A percentile compares a stretch with the other conserved stretches of the same genome.
These are phyloP conservation scores for Gastroboletus turbinatus DNA, from an alignment of 1,284 basidiomycete genomes.

Conservation along the genomic window DNA sequence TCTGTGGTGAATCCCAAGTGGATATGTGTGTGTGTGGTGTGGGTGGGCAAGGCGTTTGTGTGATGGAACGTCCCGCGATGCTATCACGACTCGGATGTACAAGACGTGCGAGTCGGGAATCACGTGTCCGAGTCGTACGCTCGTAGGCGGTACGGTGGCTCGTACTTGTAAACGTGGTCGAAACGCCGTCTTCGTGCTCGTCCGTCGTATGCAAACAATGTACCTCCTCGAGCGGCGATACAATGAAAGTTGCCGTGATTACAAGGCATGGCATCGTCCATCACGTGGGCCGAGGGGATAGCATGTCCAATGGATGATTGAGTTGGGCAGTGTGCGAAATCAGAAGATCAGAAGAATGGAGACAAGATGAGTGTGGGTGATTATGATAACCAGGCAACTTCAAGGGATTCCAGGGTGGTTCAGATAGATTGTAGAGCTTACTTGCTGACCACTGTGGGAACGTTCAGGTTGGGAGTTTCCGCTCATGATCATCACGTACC, in stretches of 20 bases:
- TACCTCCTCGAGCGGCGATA: constrained; percentile 2
- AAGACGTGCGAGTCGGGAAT: background rate
- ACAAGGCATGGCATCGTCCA: background rate
- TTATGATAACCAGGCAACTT: background rate
- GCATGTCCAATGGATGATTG: background rate
- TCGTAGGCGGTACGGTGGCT: background rate
- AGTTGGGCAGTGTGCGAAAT: constrained; percentile 1
- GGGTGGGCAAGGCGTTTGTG: background rate
- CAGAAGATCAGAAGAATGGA: background rate
- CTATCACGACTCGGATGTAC: background rate
- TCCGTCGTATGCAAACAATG: background rate
- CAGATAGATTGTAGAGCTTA: background rate
- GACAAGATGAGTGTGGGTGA: constrained; percentile 4
- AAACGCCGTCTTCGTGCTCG: background rate
- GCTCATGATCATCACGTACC: background rate
- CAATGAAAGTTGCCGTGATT: background rate
- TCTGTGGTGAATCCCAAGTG: background rate
- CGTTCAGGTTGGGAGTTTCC: background rate
- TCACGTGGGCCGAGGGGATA: constrained; percentile 18
- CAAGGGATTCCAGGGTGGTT: background rate
- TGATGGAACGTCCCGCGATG: background rate
- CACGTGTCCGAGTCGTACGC: background rate
- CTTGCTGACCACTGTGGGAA: background rate
- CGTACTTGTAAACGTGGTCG: background rate
- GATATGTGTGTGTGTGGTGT: background rate